phyloP scores from a whole-genome alignment of 495 filamentous ascomycete species.

The Cenococcum geophilum region DNA sequence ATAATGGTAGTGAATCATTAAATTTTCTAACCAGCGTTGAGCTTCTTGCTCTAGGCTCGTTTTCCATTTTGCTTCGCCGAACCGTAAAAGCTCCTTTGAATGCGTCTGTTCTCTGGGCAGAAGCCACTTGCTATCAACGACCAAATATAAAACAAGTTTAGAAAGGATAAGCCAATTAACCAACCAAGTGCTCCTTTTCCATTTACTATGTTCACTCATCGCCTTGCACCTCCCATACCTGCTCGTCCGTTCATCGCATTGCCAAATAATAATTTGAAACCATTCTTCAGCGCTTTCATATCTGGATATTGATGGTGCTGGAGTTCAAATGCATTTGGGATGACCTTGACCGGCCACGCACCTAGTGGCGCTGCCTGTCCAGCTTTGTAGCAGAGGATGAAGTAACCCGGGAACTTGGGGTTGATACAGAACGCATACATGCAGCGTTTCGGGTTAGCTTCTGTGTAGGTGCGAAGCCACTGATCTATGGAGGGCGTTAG shows the following conservation, averaged over 20 bases:
- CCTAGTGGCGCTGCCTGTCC: constrained; percentile 63
- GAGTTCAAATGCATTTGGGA: constrained; percentile 85
- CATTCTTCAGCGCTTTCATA: constrained; percentile 90
- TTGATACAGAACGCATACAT: constrained; percentile 94
- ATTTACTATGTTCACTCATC: too few relatives aligned
- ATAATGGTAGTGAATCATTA: too few relatives aligned
- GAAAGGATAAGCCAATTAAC: too few relatives aligned
- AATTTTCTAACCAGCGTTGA: too few relatives aligned
- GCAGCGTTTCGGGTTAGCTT: constrained; percentile 90
- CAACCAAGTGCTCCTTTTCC: too few relatives aligned
- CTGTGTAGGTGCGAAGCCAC: constrained; percentile 91
- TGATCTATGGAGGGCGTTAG: constrained; percentile 54
- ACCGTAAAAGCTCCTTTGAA: too few relatives aligned
- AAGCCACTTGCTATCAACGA: too few relatives aligned
- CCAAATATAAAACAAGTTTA: too few relatives aligned
- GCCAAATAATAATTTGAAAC: constrained; percentile 59
- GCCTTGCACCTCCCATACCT: too few relatives aligned
- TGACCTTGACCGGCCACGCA: constrained; percentile 82
- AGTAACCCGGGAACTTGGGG: constrained; percentile 86
- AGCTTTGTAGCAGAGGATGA: constrained; percentile 91
- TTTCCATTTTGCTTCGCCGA: too few relatives aligned
- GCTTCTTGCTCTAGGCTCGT: too few relatives aligned
- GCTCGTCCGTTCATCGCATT: background rate
- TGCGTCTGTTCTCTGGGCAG: too few relatives aligned
- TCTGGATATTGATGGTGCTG: constrained; percentile 82